Conservation (phyloP, 495 filamentous ascomycete genomes). For the Daldinia childiae region DNA sequence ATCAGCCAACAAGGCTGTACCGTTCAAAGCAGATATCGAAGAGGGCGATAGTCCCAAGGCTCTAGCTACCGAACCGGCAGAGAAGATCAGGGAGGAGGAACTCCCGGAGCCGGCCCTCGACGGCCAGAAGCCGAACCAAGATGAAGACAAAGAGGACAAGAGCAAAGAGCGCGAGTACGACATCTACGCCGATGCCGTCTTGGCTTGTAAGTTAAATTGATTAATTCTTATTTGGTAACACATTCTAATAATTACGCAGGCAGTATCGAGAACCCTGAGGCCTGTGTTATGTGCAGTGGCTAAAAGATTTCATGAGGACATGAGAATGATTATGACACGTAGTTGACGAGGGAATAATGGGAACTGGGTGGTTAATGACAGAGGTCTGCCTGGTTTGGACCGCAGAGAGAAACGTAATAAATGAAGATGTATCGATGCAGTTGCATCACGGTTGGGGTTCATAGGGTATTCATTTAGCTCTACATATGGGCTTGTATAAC, state of each 20-base stretch:
- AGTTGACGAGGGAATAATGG: slow-evolving; percentile 41
- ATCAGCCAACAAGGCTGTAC: slow-evolving; percentile 58
- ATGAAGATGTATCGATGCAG: slow-evolving; percentile 20
- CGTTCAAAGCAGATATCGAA: slow-evolving; percentile 72
- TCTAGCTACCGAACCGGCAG: slow-evolving; percentile 72
- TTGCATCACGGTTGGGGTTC: slow-evolving; percentile 20
- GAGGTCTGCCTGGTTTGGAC: slow-evolving; percentile 6
- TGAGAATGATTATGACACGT: slow-evolving; percentile 40
- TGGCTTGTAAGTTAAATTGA: slow-evolving; percentile 73
- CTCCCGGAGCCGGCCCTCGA: slow-evolving; percentile 62
- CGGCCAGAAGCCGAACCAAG: slow-evolving; percentile 57
- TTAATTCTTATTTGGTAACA: not conserved
- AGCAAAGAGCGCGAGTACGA: slow-evolving; percentile 79
- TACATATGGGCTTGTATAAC: slow-evolving; percentile 15
- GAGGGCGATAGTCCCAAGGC: slow-evolving; percentile 81
- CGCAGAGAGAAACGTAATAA: slow-evolving; percentile 5
- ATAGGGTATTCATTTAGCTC: slow-evolving; percentile 19
- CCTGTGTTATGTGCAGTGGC: slow-evolving; percentile 91
- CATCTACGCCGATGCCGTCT: slow-evolving; percentile 91
- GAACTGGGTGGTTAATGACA: slow-evolving; percentile 11
- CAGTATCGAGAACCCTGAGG: slow-evolving; percentile 92
- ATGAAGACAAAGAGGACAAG: slow-evolving; percentile 68
- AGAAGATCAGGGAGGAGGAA: slow-evolving; percentile 64
- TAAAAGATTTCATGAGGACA: slow-evolving; percentile 45
- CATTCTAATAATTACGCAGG: slow-evolving; percentile 52